These are phyloP conservation scores for Claviceps quebecensis DNA, from an alignment of 2,329 filamentous ascomycete species.

Conservation along the genomic window DNA sequence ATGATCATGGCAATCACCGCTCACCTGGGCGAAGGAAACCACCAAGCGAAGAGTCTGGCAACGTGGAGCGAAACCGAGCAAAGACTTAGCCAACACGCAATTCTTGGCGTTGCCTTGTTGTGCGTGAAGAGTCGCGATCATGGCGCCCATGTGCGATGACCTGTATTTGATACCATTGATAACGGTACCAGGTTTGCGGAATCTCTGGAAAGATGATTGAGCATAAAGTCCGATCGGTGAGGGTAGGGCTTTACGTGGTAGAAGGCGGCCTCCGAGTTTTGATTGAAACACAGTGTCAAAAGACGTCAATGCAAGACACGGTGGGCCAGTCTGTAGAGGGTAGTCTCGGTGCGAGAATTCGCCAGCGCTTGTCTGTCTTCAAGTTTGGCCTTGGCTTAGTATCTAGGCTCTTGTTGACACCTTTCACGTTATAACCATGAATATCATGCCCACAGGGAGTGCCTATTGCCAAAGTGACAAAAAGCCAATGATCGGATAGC, in stretches of 20 bases:
- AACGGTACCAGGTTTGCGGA: not conserved
- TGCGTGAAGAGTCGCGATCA: too few species aligned
- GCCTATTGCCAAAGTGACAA: not conserved
- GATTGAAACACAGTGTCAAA: not conserved
- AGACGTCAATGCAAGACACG: not conserved
- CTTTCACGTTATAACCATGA: not conserved
- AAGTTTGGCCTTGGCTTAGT: not conserved
- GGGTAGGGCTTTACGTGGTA: conserved; percentile 1
- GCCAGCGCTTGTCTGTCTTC: not conserved
- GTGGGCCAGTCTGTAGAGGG: not conserved
- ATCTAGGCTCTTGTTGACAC: not conserved
- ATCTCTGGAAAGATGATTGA: too few species aligned
- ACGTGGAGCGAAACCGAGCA: conserved; percentile 6
- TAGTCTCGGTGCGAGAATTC: not conserved
- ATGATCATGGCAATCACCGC: conserved; percentile 14
- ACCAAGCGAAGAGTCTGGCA: conserved; percentile 6
- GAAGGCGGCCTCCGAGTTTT: not conserved
- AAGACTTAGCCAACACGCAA: conserved; percentile 5
- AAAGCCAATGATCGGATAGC: not conserved
- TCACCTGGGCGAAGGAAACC: conserved; percentile 7
- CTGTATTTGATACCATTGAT: not conserved
- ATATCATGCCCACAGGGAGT: not conserved
- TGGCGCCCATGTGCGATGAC: not conserved
- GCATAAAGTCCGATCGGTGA: not conserved
- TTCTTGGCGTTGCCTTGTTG: not conserved